Conservation (phyloP, 805 yeast species). For the Wickerhamomyces subpelliculosus region DNA sequence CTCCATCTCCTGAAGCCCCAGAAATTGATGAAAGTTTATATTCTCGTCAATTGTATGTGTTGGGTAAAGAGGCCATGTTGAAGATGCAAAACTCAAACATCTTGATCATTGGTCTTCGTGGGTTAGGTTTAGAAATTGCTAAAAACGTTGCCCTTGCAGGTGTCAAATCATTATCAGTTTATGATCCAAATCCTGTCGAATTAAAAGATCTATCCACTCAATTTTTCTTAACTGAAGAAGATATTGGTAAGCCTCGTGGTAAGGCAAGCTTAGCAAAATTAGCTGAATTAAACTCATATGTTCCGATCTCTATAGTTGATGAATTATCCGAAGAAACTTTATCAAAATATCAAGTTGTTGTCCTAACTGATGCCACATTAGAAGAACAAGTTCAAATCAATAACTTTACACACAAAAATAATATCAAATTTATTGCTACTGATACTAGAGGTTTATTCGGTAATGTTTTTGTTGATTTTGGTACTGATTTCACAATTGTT, state of each 20-base stretch:
- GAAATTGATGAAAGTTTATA: conserved; percentile 90
- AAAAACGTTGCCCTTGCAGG: conserved; percentile 97
- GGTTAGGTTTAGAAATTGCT: conserved; percentile 93
- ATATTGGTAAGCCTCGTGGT: conserved; percentile 78
- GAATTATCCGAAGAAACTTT: conserved; percentile 47
- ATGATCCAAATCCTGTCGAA: conserved; percentile 68
- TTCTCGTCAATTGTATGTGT: conserved; percentile 92
- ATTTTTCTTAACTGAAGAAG: conserved; percentile 66
- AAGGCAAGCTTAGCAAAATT: conserved; percentile 57
- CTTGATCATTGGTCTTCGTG: conserved; percentile 83
- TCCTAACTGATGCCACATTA: conserved; percentile 70
- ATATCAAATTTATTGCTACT: conserved; percentile 74
- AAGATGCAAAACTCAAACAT: conserved; percentile 93
- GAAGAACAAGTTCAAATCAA: conserved; percentile 74
- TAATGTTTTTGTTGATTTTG: conserved; percentile 83
- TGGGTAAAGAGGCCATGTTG: conserved; percentile 97
- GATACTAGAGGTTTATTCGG: conserved; percentile 88
- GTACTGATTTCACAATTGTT: conserved; percentile 67
- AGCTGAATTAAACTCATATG: conserved; percentile 83
- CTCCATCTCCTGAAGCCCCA: conserved; percentile 25
- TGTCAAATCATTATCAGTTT: conserved; percentile 81
- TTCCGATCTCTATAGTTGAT: conserved; percentile 66
- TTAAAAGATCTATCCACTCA: conserved; percentile 80
- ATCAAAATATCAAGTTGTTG: conserved; percentile 64
- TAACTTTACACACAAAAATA: conserved; percentile 62